Conservation (phyloP, 2,329 filamentous ascomycete species). For the Colletotrichum simmondsii region DNA sequence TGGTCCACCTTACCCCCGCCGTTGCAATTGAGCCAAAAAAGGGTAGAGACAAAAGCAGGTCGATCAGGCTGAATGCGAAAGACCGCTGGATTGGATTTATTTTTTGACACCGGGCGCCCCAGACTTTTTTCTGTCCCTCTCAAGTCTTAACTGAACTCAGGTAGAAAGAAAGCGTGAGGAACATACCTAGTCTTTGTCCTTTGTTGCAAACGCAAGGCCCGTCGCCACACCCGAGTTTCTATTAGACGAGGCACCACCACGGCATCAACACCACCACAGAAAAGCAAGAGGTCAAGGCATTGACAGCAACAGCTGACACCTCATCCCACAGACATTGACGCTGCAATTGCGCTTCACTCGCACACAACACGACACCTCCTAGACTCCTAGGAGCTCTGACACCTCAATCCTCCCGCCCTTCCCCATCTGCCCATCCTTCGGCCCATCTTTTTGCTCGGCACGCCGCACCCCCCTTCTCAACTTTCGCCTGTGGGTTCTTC, state of each 20-base stretch:
- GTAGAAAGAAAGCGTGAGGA: background rate
- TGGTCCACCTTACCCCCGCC: background rate
- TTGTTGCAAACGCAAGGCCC: constrained; percentile 28
- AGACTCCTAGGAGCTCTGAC: constrained; percentile 21
- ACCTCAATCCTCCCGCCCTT: constrained; percentile 27
- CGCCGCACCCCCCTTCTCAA: background rate
- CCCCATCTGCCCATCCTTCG: constrained; percentile 23
- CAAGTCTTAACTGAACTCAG: background rate
- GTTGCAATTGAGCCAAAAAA: background rate
- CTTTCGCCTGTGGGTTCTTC: constrained; percentile 5
- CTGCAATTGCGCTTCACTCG: constrained; percentile 10
- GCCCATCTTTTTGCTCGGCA: constrained; percentile 16
- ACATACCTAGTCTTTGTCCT: background rate
- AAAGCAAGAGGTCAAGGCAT: background rate
- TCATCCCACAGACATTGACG: constrained; percentile 23
- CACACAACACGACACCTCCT: constrained; percentile 15
- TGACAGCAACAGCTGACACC: constrained; percentile 3
- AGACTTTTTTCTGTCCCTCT: too few species aligned
- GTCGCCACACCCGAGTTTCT: constrained; percentile 4
- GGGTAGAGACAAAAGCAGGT: background rate
- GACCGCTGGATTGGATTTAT: too few species aligned
- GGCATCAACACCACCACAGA: background rate
- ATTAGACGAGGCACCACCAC: constrained; percentile 6
- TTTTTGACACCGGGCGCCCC: background rate
- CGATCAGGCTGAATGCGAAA: background rate